Conservation (phyloP, 345 rosid species). For the Gynandropsis gynandra region DNA sequence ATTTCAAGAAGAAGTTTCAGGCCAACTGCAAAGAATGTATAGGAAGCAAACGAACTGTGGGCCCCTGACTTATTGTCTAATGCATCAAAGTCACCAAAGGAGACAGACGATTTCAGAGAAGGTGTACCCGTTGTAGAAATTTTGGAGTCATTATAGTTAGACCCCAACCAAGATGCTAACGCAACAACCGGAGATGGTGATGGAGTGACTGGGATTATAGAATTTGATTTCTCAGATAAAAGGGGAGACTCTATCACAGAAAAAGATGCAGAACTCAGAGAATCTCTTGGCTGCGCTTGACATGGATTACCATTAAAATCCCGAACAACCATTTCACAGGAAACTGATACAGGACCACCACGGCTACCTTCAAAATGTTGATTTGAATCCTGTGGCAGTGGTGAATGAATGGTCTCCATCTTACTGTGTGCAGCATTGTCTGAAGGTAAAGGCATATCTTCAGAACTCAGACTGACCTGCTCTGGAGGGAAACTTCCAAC, state of each 20-base stretch:
- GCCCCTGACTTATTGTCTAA: conserved; percentile 57
- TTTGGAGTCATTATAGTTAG: conserved; percentile 48
- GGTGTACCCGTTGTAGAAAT: conserved; percentile 39
- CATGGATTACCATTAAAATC: no score
- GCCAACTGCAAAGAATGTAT: conserved; percentile 47
- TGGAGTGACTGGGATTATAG: conserved; percentile 45
- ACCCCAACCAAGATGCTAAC: conserved; percentile 76
- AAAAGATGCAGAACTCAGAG: conserved; percentile 59
- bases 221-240: conserved; percentile 70
- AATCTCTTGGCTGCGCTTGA: conserved; percentile 45
- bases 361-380: conserved; percentile 38
- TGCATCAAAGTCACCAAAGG: conserved; percentile 61
- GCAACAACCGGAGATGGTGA: conserved; percentile 71
- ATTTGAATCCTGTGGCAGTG: conserved; percentile 41
- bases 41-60: conserved; percentile 49
- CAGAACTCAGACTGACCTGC: conserved; percentile 80
- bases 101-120: conserved; percentile 58
- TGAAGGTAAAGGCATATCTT: conserved; percentile 46
- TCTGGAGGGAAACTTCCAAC: conserved; percentile 83
- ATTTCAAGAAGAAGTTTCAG: conserved; percentile 70
- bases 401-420: conserved; percentile 32
- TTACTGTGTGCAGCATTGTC: conserved; percentile 43
- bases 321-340: conserved; percentile 42
- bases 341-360: conserved; percentile 45
- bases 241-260: conserved; percentile 59